A percentile compares a stretch with the other conserved stretches of the same genome.
Conservation (phyloP, 176 grass and related monocot species). For the Dactylis glomerata region DNA sequence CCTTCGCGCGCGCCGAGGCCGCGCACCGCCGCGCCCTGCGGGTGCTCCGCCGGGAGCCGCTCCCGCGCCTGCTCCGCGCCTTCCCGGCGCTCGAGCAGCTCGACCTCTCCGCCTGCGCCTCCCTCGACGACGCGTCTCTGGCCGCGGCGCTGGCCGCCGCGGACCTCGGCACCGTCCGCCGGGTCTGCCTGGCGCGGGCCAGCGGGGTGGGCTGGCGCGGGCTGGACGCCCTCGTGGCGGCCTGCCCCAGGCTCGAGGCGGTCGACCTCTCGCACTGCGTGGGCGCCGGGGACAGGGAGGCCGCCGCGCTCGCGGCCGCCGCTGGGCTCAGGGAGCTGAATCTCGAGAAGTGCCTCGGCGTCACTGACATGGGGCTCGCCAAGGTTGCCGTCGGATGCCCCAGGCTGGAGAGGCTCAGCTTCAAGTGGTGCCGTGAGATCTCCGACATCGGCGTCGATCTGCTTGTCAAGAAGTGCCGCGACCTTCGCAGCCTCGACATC, state of each 20-base stretch:
- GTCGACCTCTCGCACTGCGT: slow-evolving; percentile 91
- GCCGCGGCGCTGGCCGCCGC: slow-evolving; percentile 31
- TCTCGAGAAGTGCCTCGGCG: slow-evolving; percentile 73
- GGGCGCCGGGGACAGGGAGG: slow-evolving; percentile 71
- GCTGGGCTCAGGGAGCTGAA: slow-evolving; percentile 55
- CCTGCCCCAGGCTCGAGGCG: slow-evolving; percentile 66
- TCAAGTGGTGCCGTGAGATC: slow-evolving; percentile 97
- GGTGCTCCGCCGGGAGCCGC: slow-evolving; percentile 60
- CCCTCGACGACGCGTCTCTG: slow-evolving; percentile 66
- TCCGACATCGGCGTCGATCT: slow-evolving; percentile 90
- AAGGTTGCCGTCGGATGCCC: slow-evolving; percentile 82
- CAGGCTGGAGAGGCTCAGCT: slow-evolving; percentile 59
- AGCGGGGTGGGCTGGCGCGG: slow-evolving; percentile 80
- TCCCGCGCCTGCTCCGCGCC: slow-evolving; percentile 56
- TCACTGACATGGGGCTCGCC: slow-evolving; percentile 91
- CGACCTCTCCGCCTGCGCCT: slow-evolving; percentile 79
- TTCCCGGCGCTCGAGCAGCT: slow-evolving; percentile 54
- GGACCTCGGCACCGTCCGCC: slow-evolving; percentile 23
- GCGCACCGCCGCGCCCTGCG: slow-evolving; percentile 59
- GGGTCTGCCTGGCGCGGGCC: slow-evolving; percentile 66
- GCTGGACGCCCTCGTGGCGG: slow-evolving; percentile 54
- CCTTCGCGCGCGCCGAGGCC: slow-evolving; percentile 64
- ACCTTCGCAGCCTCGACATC: slow-evolving; percentile 68
- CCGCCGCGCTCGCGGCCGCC: slow-evolving; percentile 49
- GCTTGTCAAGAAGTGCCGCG: slow-evolving; percentile 78